These are phyloP conservation scores for Trametes elegans DNA, from an alignment of 768 basidiomycete species.

Conservation along the genomic window DNA sequence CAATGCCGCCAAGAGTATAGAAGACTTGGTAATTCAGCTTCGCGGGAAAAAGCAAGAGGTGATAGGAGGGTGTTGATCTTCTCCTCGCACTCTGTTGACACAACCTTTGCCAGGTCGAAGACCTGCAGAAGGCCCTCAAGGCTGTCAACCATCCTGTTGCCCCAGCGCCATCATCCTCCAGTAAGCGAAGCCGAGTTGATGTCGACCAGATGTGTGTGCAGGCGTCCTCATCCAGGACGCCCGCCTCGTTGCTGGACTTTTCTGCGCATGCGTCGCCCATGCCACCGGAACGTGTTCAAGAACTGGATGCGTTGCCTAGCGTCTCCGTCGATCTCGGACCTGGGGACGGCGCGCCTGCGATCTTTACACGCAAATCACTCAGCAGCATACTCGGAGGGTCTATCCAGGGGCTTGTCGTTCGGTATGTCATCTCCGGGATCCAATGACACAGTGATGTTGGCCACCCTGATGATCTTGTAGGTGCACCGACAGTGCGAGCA, in stretches of 20 bases:
- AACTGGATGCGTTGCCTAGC: slow-evolving; percentile 26
- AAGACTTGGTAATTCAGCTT: slow-evolving; percentile 1
- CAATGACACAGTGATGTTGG: too few relatives aligned
- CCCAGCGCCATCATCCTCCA: not conserved
- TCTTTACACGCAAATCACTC: slow-evolving; percentile 41
- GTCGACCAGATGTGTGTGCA: too few relatives aligned
- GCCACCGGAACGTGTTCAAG: slow-evolving; percentile 24
- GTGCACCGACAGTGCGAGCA: slow-evolving; percentile 19
- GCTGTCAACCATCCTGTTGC: too few relatives aligned
- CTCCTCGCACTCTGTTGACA: too few relatives aligned
- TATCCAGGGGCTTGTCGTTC: slow-evolving; percentile 29
- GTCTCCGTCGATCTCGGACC: slow-evolving; percentile 27
- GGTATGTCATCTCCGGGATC: slow-evolving; percentile 5
- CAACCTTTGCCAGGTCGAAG: too few relatives aligned
- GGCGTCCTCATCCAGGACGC: not conserved
- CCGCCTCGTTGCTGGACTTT: not conserved
- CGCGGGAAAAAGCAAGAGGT: slow-evolving; percentile 4
- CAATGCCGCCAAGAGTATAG: slow-evolving; percentile 6
- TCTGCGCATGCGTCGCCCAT: slow-evolving; percentile 13
- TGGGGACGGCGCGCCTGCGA: slow-evolving; percentile 25
- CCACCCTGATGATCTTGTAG: not conserved
- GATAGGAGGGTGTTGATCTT: too few relatives aligned
- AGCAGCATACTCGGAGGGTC: slow-evolving; percentile 39
- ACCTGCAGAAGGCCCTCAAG: too few relatives aligned
- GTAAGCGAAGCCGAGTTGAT: too few relatives aligned